A percentile compares a stretch with the other conserved stretches of the same genome.
Evolutionary conservation across 768 basidiomycete genomes (phyloP).

Genomic region (Leccinum barrowsii): DNA sequence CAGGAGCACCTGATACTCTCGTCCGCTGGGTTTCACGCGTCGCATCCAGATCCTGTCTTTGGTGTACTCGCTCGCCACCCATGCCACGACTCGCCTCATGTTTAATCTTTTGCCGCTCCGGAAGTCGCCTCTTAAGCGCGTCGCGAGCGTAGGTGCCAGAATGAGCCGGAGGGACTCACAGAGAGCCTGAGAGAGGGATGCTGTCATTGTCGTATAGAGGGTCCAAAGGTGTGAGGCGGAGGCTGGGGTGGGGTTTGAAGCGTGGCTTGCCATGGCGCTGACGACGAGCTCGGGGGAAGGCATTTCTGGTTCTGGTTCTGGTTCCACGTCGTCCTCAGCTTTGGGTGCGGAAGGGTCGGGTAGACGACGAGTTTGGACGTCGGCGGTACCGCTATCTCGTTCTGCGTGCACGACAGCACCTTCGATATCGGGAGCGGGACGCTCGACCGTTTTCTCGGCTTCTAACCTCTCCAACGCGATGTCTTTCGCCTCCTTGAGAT

Average conservation of each 20-base stretch:
- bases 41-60: conserved; percentile 99
- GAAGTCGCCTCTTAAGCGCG: conserved; percentile 93
- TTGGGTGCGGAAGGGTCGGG: conserved; percentile 28
- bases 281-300: conserved; percentile 22
- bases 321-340: conserved; percentile 27
- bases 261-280: conserved; percentile 16
- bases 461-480: conserved; percentile 26
- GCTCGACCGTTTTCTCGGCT: conserved; percentile 27
- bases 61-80: conserved; percentile 97
- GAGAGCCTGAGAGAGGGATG: conserved; percentile 84
- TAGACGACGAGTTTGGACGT: conserved; percentile 6
- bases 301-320: conserved; percentile 16
- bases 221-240: conserved; percentile 81
- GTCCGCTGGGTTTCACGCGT: conserved; percentile 86
- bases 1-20: conserved; percentile 94
- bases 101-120: conserved; percentile 96
- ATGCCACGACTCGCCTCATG: conserved; percentile 98
- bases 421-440: conserved; percentile 35
- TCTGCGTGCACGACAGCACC: conserved; percentile 43
- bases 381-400: conserved; percentile 8
- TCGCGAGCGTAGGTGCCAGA: conserved; percentile 91
- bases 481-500: conserved; percentile 25
- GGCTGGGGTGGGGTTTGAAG: conserved; percentile 19
- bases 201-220: conserved; percentile 84
- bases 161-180: conserved; percentile 97